These are phyloP conservation scores for Phenoliferia sp. DNA, from an alignment of 1,284 basidiomycete genomes.

Conservation along the genomic window DNA sequence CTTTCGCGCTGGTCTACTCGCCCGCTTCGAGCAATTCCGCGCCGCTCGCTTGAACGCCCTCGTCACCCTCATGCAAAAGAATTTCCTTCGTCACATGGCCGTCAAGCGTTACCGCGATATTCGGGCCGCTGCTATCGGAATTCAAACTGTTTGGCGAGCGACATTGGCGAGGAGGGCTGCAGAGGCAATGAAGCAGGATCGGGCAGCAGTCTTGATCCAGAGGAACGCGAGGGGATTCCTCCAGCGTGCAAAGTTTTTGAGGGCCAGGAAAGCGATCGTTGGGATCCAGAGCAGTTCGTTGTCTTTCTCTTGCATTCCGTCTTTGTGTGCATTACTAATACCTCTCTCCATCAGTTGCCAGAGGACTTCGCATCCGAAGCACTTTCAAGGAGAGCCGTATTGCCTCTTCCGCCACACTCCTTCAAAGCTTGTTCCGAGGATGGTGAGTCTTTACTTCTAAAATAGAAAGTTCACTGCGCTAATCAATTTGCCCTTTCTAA, in stretches of 20 bases:
- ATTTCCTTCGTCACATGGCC: slow-evolving; percentile 80
- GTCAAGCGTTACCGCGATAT: slow-evolving; percentile 73
- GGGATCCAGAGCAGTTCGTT: slow-evolving; percentile 79
- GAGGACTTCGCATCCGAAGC: slow-evolving; percentile 71
- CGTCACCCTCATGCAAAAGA: slow-evolving; percentile 95
- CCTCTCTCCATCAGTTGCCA: slow-evolving; percentile 55
- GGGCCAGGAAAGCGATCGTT: slow-evolving; percentile 60
- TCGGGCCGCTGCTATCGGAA: slow-evolving; percentile 67
- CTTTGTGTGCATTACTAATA: neutral
- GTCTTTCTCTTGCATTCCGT: neutral
- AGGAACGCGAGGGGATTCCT: slow-evolving; percentile 64
- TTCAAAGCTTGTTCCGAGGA: slow-evolving; percentile 56
- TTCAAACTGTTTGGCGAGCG: slow-evolving; percentile 93
- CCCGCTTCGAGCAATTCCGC: slow-evolving; percentile 87
- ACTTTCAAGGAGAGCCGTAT: slow-evolving; percentile 59
- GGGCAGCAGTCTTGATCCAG: slow-evolving; percentile 74
- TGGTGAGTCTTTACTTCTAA: too few relatives aligned
- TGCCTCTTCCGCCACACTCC: slow-evolving; percentile 61
- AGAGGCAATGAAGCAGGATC: slow-evolving; percentile 64
- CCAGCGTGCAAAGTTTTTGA: slow-evolving; percentile 65
- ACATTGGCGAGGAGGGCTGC: slow-evolving; percentile 70
- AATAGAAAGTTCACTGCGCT: too few relatives aligned
- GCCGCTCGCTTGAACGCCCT: slow-evolving; percentile 81
- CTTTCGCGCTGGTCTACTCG: slow-evolving; percentile 98
- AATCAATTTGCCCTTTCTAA: slow-evolving; percentile 39